phyloP scores from a whole-genome alignment of 345 rosid genomes.

The Pistacia atlantica region DNA sequence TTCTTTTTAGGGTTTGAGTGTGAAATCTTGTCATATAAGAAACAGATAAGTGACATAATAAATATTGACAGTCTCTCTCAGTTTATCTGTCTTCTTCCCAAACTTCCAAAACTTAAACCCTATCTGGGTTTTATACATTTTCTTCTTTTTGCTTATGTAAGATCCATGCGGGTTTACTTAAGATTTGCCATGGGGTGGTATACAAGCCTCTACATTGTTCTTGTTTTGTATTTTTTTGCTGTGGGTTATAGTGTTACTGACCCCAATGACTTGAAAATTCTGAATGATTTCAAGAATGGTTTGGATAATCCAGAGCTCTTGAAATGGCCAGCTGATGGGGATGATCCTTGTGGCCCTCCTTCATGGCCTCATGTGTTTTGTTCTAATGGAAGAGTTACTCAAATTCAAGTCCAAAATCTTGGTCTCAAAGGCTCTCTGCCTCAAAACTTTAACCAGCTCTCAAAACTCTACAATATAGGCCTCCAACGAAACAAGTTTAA shows the following conservation, averaged over 20 bases:
- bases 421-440: slow-evolving; percentile 49
- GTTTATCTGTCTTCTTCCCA: not conserved
- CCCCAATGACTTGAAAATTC: slow-evolving; percentile 45
- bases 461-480: slow-evolving; percentile 46
- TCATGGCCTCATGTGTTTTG: slow-evolving; percentile 54
- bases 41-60: not conserved
- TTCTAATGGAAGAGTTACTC: slow-evolving; percentile 42
- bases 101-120: not conserved
- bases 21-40: not conserved
- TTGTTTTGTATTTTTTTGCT: slow-evolving; percentile 26
- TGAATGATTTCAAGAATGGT: slow-evolving; percentile 50
- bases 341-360: slow-evolving; percentile 60
- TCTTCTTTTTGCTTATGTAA: not conserved
- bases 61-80: not conserved
- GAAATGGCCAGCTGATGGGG: slow-evolving; percentile 44
- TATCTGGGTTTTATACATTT: not conserved
- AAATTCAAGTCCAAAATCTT: slow-evolving; percentile 50
- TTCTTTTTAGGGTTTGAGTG: not conserved
- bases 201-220: slow-evolving; percentile 5
- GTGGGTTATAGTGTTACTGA: slow-evolving; percentile 35
- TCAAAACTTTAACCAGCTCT: slow-evolving; percentile 43
- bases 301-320: slow-evolving; percentile 57
- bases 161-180: slow-evolving; percentile 13
- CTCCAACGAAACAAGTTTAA: slow-evolving; percentile 47
- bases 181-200: not conserved